A percentile compares a stretch with the other conserved stretches of the same genome.
Evolutionary conservation across 805 yeast genomes (phyloP).

Genomic region (Candida schatavii): DNA sequence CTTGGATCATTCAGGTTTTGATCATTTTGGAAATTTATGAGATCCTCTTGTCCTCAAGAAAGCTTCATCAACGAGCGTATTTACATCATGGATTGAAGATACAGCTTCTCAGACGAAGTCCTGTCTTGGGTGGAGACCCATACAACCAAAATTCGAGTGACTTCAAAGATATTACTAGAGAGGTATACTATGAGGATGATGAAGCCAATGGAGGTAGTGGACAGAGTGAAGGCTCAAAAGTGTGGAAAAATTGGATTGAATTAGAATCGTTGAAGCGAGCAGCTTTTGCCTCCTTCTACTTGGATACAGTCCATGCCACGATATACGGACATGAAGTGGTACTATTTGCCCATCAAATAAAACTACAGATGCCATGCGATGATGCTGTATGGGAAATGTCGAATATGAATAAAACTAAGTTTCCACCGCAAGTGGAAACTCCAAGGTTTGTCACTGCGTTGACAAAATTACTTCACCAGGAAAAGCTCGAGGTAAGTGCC

Average conservation of each 20-base stretch:
- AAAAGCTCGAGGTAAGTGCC: slow-evolving; percentile 17
- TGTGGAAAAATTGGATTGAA: slow-evolving; percentile 36
- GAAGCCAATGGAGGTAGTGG: background rate
- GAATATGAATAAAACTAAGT: slow-evolving; percentile 12
- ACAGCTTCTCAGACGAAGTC: slow-evolving; percentile 22
- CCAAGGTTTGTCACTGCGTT: slow-evolving; percentile 24
- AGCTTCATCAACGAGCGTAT: slow-evolving; percentile 72
- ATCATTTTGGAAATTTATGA: slow-evolving; percentile 70
- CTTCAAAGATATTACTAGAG: background rate
- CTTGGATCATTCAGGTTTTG: slow-evolving; percentile 72
- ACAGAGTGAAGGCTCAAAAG: slow-evolving; percentile 10
- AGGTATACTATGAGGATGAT: background rate
- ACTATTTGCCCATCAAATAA: slow-evolving; percentile 26
- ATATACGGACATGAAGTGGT: slow-evolving; percentile 29
- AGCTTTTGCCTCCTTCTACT: slow-evolving; percentile 31
- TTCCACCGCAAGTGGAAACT: slow-evolving; percentile 13
- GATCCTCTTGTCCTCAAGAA: slow-evolving; percentile 60
- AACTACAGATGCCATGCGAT: slow-evolving; percentile 27
- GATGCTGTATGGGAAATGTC: slow-evolving; percentile 28
- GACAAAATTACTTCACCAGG: slow-evolving; percentile 18
- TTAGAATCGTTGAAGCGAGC: slow-evolving; percentile 34
- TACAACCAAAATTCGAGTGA: slow-evolving; percentile 25
- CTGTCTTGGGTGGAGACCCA: slow-evolving; percentile 42
- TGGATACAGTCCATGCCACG: slow-evolving; percentile 35
- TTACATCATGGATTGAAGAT: slow-evolving; percentile 77